These are phyloP conservation scores for Exophiala spinifera DNA, from an alignment of 2,329 filamentous ascomycete genomes.

Conservation along the genomic window DNA sequence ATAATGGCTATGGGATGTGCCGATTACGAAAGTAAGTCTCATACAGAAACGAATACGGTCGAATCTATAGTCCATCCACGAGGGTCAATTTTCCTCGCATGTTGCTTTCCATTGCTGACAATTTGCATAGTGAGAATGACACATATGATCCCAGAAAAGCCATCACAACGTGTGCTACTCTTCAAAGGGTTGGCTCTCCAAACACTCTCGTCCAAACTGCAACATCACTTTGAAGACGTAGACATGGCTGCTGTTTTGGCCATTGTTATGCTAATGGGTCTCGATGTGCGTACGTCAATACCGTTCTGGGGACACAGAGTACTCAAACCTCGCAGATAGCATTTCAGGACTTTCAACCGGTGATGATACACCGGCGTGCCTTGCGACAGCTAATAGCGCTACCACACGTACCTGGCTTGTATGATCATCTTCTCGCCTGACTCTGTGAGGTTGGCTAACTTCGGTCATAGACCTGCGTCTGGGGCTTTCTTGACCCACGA, in stretches of 20 bases:
- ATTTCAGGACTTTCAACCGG: slow-evolving; percentile 1
- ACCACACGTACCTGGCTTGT: background rate
- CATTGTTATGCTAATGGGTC: slow-evolving; percentile 6
- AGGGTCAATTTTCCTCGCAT: too few species aligned
- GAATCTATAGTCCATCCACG: too few species aligned
- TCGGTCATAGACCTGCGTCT: background rate
- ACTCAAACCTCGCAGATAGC: slow-evolving; percentile 2
- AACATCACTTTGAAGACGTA: background rate
- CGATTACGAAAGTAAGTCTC: background rate
- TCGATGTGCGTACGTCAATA: slow-evolving; percentile 1
- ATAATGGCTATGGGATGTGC: slow-evolving; percentile 6
- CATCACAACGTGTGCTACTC: slow-evolving; percentile 3
- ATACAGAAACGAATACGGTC: too few species aligned
- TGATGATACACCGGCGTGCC: slow-evolving; percentile 8
- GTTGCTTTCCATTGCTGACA: too few species aligned
- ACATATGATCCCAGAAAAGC: background rate
- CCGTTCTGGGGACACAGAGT: background rate
- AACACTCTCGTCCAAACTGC: slow-evolving; percentile 3
- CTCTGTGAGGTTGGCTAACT: background rate
- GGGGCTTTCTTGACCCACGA: background rate
- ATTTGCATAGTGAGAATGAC: background rate
- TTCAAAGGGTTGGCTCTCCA: slow-evolving; percentile 6
- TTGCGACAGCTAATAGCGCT: slow-evolving; percentile 3
- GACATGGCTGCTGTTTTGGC: slow-evolving; percentile 3
- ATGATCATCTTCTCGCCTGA: background rate